Percentiles rank a stretch among this genome's conserved stretches.
Conservation (phyloP, 352 stramenopile species). For the Phytophthora gonapodyides region DNA sequence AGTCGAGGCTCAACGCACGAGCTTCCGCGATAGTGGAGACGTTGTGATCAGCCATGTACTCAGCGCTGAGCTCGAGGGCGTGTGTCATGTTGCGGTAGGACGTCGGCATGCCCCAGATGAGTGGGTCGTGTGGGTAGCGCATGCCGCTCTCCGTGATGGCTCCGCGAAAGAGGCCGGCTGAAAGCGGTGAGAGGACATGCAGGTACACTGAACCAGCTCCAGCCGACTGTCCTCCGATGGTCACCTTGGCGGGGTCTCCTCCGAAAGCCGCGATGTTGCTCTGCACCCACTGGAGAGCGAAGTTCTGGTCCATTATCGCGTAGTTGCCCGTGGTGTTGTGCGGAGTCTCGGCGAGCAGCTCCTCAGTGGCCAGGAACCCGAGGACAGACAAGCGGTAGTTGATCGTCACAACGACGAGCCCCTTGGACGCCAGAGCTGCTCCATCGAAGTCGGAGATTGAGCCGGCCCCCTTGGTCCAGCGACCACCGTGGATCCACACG, state of each 20-base stretch:
- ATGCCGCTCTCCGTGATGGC: too few species aligned
- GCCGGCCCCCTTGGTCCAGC: slow-evolving; percentile 9
- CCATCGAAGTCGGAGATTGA: slow-evolving; percentile 16
- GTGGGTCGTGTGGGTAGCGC: too few species aligned
- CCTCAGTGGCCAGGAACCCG: slow-evolving; percentile 44
- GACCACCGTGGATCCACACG: slow-evolving; percentile 21
- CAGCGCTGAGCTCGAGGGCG: too few species aligned
- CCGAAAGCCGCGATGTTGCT: slow-evolving; percentile 75
- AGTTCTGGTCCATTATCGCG: slow-evolving; percentile 64
- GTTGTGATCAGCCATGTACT: too few species aligned
- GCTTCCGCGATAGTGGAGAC: slow-evolving; percentile 16
- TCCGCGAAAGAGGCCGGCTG: too few species aligned
- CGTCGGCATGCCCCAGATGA: too few species aligned
- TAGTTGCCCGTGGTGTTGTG: slow-evolving; percentile 24
- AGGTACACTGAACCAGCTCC: too few species aligned
- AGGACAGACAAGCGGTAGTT: slow-evolving; percentile 90
- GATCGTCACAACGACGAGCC: slow-evolving; percentile 81
- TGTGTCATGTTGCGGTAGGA: too few species aligned
- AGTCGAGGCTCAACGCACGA: slow-evolving; percentile 13
- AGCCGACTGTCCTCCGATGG: slow-evolving; percentile 33
- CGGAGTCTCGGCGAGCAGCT: slow-evolving; percentile 11
- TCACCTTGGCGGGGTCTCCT: slow-evolving; percentile 76
- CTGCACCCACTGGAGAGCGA: slow-evolving; percentile 86
- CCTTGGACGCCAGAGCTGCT: slow-evolving; percentile 20
- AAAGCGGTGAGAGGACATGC: too few species aligned